Base-by-base conservation (phyloP, 2,329 filamentous ascomycete genomes). In the Coniella lustricola region DNA sequence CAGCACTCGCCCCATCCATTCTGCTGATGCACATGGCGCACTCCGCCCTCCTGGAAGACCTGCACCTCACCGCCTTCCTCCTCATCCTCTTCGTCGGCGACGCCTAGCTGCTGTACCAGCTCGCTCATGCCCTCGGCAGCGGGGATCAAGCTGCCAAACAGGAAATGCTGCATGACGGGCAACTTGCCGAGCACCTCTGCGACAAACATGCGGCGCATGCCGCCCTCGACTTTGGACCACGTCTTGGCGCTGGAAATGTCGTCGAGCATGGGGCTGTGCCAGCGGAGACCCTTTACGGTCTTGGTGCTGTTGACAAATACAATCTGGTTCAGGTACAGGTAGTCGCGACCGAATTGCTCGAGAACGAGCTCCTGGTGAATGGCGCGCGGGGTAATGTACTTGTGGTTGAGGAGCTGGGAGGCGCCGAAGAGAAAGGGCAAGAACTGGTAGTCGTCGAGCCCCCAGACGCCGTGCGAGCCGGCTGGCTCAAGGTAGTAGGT, bases 251-350 rank as follows among this genome's bases (percentile, higher is more conserved):
- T 84, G 3, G 87, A 93, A 55, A 98, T 98, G 64, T 98, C 93
- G 63, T 98, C 93, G 16, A 98, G 79, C 94, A 98, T 97, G 3
- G 94, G 93, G 55, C 85, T 90, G 61, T 98, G 94, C 93, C 93
- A 98, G 38, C 93, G 79, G 52, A 98, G 71, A 1, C 90, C 91
- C 61, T 94, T 89, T 50, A 96, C 90, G 1, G 89, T 95, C 73
- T 98, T 98, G 50, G 95, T 94, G 57, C 83, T 87, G 68, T 97
- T 96, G 50, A 98, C 91, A 67, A 95, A 98, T 44, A 79, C 77
- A 21, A 98, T 88, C 67, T 97, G 93, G 45, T 90, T 86, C 0
- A 98, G 79, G 60, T 98, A 98, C 49, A 98, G 71, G 60, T 85
- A 98, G 48, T 95, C 87, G 48, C 76, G 71, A 13, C 81, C 79